Conservation (phyloP, 139 green algal genomes). For the Deuterostichococcus epilithicus region DNA sequence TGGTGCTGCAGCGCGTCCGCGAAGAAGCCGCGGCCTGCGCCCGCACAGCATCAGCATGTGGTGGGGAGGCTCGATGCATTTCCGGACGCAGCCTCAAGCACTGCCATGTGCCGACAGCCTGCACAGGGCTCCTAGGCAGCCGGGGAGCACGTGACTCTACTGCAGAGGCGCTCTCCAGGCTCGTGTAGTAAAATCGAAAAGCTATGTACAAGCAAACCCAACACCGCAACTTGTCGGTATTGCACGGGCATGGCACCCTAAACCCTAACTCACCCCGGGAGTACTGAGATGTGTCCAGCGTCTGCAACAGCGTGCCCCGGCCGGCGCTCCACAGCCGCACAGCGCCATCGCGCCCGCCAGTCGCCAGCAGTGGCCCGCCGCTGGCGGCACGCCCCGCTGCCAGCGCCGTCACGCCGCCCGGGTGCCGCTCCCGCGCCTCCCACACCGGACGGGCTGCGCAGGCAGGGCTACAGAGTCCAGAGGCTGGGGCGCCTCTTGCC, state of each 20-base stretch:
- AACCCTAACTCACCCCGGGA: not conserved
- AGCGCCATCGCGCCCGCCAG: constrained; percentile 42
- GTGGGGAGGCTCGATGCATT: not conserved
- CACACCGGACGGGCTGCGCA: not conserved
- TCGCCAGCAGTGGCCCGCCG: constrained; percentile 31
- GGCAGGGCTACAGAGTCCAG: constrained; percentile 11
- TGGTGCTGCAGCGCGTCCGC: constrained; percentile 29
- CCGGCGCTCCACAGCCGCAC: constrained; percentile 25
- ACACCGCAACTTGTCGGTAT: not conserved
- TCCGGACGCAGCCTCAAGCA: not conserved
- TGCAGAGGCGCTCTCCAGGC: too few relatives aligned
- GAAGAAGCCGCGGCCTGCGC: constrained; percentile 23
- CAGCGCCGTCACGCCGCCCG: constrained; percentile 1
- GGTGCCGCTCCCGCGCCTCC: not conserved
- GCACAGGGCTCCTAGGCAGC: not conserved
- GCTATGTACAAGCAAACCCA: too few relatives aligned
- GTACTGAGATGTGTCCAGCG: constrained; percentile 1
- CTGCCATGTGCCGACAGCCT: not conserved
- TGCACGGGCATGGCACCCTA: not conserved
- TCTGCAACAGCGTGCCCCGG: constrained; percentile 11
- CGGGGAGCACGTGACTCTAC: not conserved
- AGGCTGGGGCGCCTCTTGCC: not conserved
- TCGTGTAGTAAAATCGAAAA: not conserved
- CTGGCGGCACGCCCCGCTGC: not conserved
- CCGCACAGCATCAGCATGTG: constrained; percentile 3